Percentiles rank a stretch among this genome's conserved stretches.
phyloP scores from a whole-genome alignment of 2,329 filamentous ascomycete species.

The Passalora sequoiae region DNA sequence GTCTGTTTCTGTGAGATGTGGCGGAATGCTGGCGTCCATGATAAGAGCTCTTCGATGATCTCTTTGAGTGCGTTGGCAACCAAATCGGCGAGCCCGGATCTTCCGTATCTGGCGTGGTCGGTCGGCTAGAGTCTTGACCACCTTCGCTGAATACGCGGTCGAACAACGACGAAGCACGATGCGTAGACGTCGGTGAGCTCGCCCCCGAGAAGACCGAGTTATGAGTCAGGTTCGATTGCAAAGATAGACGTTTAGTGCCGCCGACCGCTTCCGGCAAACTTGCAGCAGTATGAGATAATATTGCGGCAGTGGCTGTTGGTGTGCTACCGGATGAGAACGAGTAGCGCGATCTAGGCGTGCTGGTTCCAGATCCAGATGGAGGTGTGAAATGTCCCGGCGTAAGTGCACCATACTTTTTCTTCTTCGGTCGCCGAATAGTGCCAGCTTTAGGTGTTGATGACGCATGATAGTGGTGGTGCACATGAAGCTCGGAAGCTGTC shows the following conservation, averaged over 20 bases:
- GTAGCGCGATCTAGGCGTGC: slow-evolving; percentile 33
- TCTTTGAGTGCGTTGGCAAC: slow-evolving; percentile 55
- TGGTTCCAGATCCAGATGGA: slow-evolving; percentile 32
- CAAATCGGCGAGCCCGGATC: slow-evolving; percentile 56
- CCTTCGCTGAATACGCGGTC: slow-evolving; percentile 61
- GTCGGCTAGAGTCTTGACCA: slow-evolving; percentile 61
- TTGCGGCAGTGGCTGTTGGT: slow-evolving; percentile 49
- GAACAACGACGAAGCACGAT: slow-evolving; percentile 68
- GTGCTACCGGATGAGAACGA: slow-evolving; percentile 39
- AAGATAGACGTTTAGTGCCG: slow-evolving; percentile 56
- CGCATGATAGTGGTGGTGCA: slow-evolving; percentile 90
- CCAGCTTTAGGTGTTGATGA: slow-evolving; percentile 39
- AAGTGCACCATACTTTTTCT: slow-evolving; percentile 61
- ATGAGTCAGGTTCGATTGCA: slow-evolving; percentile 56
- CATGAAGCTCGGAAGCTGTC: slow-evolving; percentile 74
- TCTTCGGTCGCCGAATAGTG: slow-evolving; percentile 51
- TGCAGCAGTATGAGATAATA: slow-evolving; percentile 59
- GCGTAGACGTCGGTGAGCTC: slow-evolving; percentile 71
- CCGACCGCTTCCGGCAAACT: slow-evolving; percentile 50
- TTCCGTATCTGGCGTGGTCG: slow-evolving; percentile 75
- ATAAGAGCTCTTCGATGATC: slow-evolving; percentile 45
- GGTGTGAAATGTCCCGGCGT: slow-evolving; percentile 49
- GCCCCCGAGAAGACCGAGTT: slow-evolving; percentile 66
- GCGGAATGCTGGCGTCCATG: slow-evolving; percentile 19
- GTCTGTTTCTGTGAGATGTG: slow-evolving; percentile 18